Base-by-base conservation (phyloP, 306 rosid genomes). In the Gleditsia sinensis region DNA sequence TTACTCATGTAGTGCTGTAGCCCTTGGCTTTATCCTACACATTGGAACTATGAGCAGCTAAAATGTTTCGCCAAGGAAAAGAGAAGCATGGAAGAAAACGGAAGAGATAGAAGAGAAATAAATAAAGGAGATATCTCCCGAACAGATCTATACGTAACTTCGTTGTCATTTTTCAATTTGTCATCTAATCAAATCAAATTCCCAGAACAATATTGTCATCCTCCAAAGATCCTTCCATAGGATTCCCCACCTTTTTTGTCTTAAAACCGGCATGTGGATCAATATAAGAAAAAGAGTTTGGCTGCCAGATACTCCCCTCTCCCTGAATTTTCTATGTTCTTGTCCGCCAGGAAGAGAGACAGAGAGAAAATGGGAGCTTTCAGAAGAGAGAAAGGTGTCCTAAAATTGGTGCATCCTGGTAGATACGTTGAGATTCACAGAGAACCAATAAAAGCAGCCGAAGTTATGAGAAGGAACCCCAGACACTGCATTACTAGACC, bases 401-500 rank as follows among this genome's bases (percentile, higher is more conserved):
- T 88, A 64, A 92, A 92, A 69, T 21, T 92, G 64, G 83, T 90
- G 30, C 89, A 77, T 43, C 86, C 92, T 6, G 87, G 96, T 13
- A 82, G 90, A 64, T 36, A 28, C 56, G 25, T 89, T 39, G 89
- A 92, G 84, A 50, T 42, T 54, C 85, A 82, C 46, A 77, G 36
- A 39, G 55, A 78, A 14, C 89, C 96, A n/a, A 45, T 90, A 24
- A 75, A 39, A 21, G 96, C 92, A 20, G 64, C 73, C 27, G 94
- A 92, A 59, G 77, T 92, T 4, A 61, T 92, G 76, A 72, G 55
- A 27, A 86, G 67, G 61, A 83, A 88, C 69, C 97, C 94, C 0
- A 85, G 91, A 48, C 91, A 88, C 83, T 69, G 81, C 75, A 59
- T 92, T 48, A 86, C 94, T 58, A 80, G 91, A 11, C 86, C 96